These are phyloP conservation scores for Annulohypoxylon nitens DNA, from an alignment of 495 filamentous ascomycete species.

Conservation along the genomic window DNA sequence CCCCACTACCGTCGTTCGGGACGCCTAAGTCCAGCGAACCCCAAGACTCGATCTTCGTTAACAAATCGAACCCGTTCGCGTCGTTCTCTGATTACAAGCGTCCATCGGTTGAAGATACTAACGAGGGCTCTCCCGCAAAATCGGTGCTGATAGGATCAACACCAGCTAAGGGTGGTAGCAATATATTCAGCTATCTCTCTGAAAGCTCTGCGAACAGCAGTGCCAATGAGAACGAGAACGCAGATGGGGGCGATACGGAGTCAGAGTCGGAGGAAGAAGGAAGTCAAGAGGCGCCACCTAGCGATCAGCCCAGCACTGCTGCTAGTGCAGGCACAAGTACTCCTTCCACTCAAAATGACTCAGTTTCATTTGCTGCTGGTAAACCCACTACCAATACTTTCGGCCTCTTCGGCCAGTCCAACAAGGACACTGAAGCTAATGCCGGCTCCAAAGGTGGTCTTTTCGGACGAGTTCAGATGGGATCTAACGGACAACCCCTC, in stretches of 20 bases:
- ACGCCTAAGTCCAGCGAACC: conserved; percentile 38
- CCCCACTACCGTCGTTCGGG: conserved; percentile 37
- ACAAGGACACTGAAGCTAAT: conserved; percentile 52
- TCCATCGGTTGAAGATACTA: conserved; percentile 14
- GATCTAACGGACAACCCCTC: conserved; percentile 51
- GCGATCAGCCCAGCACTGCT: conserved; percentile 50
- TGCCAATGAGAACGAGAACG: conserved; percentile 59
- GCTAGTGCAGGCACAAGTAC: conserved; percentile 52
- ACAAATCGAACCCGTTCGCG: conserved; percentile 51
- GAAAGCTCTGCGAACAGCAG: conserved; percentile 63
- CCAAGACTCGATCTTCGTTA: conserved; percentile 35
- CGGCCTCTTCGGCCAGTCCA: conserved; percentile 66
- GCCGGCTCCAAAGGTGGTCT: conserved; percentile 59
- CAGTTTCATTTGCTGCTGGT: conserved; percentile 39
- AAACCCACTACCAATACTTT: conserved; percentile 31
- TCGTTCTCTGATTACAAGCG: conserved; percentile 33
- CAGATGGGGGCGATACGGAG: conserved; percentile 62
- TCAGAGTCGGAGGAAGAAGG: conserved; percentile 61
- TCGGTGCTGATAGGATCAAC: conserved; percentile 41
- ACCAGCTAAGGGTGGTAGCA: conserved; percentile 49
- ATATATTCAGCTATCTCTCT: conserved; percentile 75
- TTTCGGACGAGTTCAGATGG: conserved; percentile 58
- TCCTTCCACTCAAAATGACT: conserved; percentile 51
- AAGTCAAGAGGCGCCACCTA: conserved; percentile 52
- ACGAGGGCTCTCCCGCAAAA: conserved; percentile 1